Percentiles rank a stretch among this genome's conserved stretches.
Conservation (phyloP, 2,329 filamentous ascomycete genomes). For the Magnaporthales sp. region DNA sequence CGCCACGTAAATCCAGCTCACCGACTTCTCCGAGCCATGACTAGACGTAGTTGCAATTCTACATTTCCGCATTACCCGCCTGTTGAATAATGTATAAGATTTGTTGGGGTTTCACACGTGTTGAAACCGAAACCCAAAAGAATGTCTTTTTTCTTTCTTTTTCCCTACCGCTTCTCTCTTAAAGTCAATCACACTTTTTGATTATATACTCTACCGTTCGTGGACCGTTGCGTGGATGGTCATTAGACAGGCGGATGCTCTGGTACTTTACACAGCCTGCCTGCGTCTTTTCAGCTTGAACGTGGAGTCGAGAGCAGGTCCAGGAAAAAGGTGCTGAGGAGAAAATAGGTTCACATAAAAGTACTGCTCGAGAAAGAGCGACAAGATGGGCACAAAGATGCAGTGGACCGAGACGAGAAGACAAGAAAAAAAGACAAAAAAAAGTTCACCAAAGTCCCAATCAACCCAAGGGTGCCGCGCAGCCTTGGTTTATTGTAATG, state of each 20-base stretch:
- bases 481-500: neutral
- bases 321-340: neutral
- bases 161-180: neutral
- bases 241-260: neutral
- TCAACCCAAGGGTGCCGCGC: neutral
- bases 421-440: slow-evolving; percentile 5
- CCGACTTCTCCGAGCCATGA: slow-evolving; percentile 30
- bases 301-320: neutral
- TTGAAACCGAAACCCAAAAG: neutral
- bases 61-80: slow-evolving; percentile 1
- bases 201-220: neutral
- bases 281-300: neutral
- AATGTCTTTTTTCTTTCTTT: slow-evolving; percentile 5
- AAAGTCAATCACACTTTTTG: neutral
- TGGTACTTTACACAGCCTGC: neutral
- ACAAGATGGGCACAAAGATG: neutral
- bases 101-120: slow-evolving; percentile 6
- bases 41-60: slow-evolving; percentile 12
- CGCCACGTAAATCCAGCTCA: slow-evolving; percentile 17
- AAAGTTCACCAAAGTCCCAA: neutral
- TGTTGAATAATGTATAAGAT: slow-evolving; percentile 11
- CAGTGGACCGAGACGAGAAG: slow-evolving; percentile 2
- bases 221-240: neutral
- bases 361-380: neutral
- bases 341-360: neutral